phyloP scores from a whole-genome alignment of 176 grass and related monocot genomes.

The Musa itinerans region DNA sequence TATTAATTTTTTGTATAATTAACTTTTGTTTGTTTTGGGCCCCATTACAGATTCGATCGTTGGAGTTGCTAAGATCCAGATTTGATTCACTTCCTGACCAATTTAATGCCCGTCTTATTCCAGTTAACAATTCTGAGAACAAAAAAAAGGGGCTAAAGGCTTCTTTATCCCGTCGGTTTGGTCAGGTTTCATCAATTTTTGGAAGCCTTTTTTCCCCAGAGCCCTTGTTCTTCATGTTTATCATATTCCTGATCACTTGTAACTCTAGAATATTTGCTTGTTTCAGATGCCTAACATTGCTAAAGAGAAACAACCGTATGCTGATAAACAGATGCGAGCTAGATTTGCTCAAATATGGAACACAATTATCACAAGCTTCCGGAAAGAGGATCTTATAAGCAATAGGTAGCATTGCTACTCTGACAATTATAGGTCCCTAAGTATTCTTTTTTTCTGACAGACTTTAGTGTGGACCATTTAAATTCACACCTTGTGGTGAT shows the following conservation, averaged over 20 bases:
- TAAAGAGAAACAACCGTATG: conserved; percentile 37
- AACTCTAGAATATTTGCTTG: conserved; percentile 18
- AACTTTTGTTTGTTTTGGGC: background rate
- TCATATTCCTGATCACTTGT: conserved; percentile 13
- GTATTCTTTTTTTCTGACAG: background rate
- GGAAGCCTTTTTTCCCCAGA: background rate
- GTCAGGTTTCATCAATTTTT: conserved; percentile 35
- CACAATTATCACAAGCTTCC: conserved; percentile 75
- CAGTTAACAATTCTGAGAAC: conserved; percentile 44
- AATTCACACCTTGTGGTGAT: background rate
- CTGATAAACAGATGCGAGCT: conserved; percentile 18
- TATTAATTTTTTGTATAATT: background rate
- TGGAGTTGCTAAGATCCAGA: conserved; percentile 79
- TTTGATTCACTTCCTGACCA: conserved; percentile 72
- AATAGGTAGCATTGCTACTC: conserved; percentile 37
- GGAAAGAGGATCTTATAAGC: conserved; percentile 85
- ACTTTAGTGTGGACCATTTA: background rate
- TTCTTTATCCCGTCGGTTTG: conserved; percentile 55
- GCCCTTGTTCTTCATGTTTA: background rate
- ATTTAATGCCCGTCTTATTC: conserved; percentile 69
- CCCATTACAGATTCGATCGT: conserved; percentile 70
- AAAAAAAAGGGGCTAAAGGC: conserved; percentile 72
- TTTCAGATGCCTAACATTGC: conserved; percentile 43
- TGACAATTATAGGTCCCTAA: background rate
- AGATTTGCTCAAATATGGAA: conserved; percentile 99